Base-by-base conservation (phyloP, 306 rosid genomes). In the Arachis hypogaea region DNA sequence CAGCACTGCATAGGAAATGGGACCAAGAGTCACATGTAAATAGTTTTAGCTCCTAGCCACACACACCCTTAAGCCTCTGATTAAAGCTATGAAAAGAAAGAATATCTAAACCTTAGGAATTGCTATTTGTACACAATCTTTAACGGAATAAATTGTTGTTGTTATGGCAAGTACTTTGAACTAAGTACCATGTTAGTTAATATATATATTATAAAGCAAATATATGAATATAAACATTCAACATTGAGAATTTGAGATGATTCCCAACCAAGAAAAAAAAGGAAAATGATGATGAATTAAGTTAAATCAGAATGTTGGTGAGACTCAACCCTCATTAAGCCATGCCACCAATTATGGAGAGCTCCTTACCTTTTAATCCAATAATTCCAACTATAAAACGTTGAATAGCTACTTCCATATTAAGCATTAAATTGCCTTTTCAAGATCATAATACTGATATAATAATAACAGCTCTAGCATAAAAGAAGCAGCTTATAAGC, bases 1-100 rank as follows among this genome's bases (percentile, higher is more conserved):
- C 50, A 14, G 79, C 8, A 55, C 97, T 87, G 88, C 41, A 61
- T 12, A 71, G 30, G 45, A 11, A 33, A 59, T 63, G 0, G 1
- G 42, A 70, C 50, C 71, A 77, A 7, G 9, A 50, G 8, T 74
- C 58, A 84, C 55, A 11, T 33, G 38, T 33, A 33, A 2, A 33
- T 33, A 33, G 38, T 33, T 33, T 33, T 33, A 33, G 4, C 38
- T 33, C 38, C 38, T 33, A 33, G 4, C 7, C 66, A 65, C 29
- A 63, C 38, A 43, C 0, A 7, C 9, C 7, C 46, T 43, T 5
- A 43, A 5, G 9, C 8, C 46, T 43, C 8, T 7, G 38, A 6
- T 43, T 5, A 43, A 43, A 43, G 7, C 46, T 7, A 43, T 42
- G 58, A 11, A n/a, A 18, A 65, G 29, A 22, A 30, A 63, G 1